Base-by-base conservation (phyloP, 1,284 basidiomycete species). In the Schizophyllum amplum region DNA sequence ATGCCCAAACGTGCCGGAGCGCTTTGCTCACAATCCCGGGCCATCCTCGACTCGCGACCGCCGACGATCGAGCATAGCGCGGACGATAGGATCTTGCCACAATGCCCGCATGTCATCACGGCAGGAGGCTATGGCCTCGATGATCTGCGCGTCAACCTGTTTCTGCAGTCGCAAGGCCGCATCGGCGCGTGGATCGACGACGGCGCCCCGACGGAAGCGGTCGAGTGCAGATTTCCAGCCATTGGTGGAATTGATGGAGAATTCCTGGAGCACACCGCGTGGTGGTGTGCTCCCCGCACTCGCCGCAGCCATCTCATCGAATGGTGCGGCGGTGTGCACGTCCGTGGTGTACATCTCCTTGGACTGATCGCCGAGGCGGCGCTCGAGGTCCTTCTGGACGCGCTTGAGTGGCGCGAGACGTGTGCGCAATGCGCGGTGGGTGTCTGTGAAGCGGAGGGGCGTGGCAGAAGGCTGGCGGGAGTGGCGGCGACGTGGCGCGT, bases 341-440 rank as follows among this genome's bases (percentile, higher is more conserved):
- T 74, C 75, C 2, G 77, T 76, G 15, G 76, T 72, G 65, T 81
- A 80, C 55, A 71, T 69, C 54, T 78, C 77, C 20, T 66, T 57
- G 22, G 77, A 76, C 52, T 74, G 75, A 24, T 70, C 69, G 25
- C 80, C 78, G 13, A 75, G 73, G 33, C 88, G 71, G 61, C 75
- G 81, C 46, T 79, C 78, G 59, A 90, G 75, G 11, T 73, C 71
- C 59, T 82, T 80, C 69, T 90, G 87, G 20, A 88, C 81, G 60
- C 84, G 82, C 42, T 82, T 72, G 22, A 90, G 76, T 5, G 87
- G 85, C 6, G 79, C 72, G 9, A 90, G 76, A 13, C 85, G 81
- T 75, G 83, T 81, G 64, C 80, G 82, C 54, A 89, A 76, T 60
- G 78, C 82, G 53, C 84, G 75, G 57, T 79, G 81, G 24, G 81